Percentiles rank a stretch among this genome's conserved stretches.
Evolutionary conservation across 371 early-diverging fungal species (phyloP).

Genomic region (Apophysomyces trapeziformis): DNA sequence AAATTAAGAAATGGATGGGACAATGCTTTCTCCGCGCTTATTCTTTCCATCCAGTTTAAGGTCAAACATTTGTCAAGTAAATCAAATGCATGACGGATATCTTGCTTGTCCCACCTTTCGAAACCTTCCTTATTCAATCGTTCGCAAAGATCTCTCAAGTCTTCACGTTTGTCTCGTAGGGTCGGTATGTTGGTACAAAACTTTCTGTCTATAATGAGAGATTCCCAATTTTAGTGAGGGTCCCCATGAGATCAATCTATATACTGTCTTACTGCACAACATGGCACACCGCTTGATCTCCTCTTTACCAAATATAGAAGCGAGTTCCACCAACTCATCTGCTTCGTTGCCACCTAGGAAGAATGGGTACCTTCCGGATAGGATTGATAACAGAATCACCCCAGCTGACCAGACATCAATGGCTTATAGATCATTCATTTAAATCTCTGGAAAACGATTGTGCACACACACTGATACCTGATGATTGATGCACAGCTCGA

Average conservation of each 20-base stretch:
- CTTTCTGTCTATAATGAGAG: conserved; percentile 48
- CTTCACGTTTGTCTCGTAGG: conserved; percentile 45
- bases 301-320: conserved; percentile 82
- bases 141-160: conserved; percentile 42
- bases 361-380: conserved; percentile 92
- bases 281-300: conserved; percentile 81
- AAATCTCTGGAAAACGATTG: background rate
- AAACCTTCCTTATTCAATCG: conserved; percentile 29
- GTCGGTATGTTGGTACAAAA: conserved; percentile 64
- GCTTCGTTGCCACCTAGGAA: conserved; percentile 90
- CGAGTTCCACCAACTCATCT: conserved; percentile 94
- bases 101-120: conserved; percentile 15
- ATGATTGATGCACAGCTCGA: conserved; percentile 81
- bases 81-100: conserved; percentile 18
- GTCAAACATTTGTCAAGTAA: conserved; percentile 21
- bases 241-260: too few species aligned
- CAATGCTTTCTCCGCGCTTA: conserved; percentile 26
- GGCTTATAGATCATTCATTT: conserved; percentile 31
- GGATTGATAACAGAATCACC: conserved; percentile 84
- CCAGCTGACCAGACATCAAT: conserved; percentile 98
- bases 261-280: conserved; percentile 50
- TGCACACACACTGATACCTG: background rate
- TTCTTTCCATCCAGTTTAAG: conserved; percentile 23
- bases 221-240: too few species aligned
- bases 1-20: conserved; percentile 23